Base-by-base conservation (phyloP, 176 grass and related monocot genomes). In the Bothriochloa decipiens region DNA sequence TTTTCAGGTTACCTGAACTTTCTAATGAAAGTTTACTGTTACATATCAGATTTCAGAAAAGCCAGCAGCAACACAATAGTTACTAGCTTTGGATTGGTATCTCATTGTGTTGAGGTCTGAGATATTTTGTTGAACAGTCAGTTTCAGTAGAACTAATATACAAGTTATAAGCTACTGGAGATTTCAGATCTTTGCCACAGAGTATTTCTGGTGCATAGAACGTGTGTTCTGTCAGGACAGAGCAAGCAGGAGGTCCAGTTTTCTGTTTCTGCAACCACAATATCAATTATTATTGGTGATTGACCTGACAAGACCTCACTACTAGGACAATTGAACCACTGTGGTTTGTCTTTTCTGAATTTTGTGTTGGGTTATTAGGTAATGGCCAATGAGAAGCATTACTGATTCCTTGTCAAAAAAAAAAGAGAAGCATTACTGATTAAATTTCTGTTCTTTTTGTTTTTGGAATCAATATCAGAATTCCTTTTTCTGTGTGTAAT, bases 261-360 rank as follows among this genome's bases (percentile, higher is more conserved):
- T 68, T 33, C 29, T 69, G 69, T 23, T 52, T 83, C 61, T 74
- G 37, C 74, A 74, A 63, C 72, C 80, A 69, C 68, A 80, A 6
- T 65, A 49, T 43, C 68, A 78, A 79, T 83, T 79, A 57, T 68
- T 87, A 57, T 68, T 87, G 80, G 49, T 69, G 79, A 79, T 61
- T 90, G 58, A 23, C 63, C 58, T 39, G 60, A 86, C 47, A 73
- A 79, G 60, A 79, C 47, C 60, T 68, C 68, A 27, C 37, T 83
- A 68, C 58, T 68, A 40, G 79, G 84, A 86, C 67, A 12, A 83
- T 39, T 32, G 60, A 83, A 83, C 84, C 20, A 68, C 68, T 68
- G 46, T 49, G 29, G 16, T 63, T 46, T 46, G 58, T 86, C 58
- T 73, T 83, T 66, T 83, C 66, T 73, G 57, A 25, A 65, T 65